Evolutionary conservation across 345 rosid species (phyloP).

Genomic region (Turnera subulata): DNA sequence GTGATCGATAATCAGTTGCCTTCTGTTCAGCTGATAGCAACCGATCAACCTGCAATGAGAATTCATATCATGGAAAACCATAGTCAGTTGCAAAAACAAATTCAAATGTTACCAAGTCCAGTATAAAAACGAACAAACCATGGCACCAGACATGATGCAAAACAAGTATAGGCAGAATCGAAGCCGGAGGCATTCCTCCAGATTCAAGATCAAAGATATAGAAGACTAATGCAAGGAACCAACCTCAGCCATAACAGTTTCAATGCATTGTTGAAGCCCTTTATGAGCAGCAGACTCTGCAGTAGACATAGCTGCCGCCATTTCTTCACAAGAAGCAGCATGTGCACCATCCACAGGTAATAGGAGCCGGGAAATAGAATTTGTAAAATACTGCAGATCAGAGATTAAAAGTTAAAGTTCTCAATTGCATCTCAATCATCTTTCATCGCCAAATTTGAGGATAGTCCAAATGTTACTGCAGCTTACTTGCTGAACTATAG

Average conservation of each 20-base stretch:
- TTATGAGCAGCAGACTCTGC: conserved; percentile 99
- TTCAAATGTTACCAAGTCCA: too few species aligned
- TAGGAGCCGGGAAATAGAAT: conserved; percentile 90
- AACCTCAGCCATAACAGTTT: conserved; percentile 99
- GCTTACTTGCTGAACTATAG: conserved; percentile 62
- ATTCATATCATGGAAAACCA: neutral
- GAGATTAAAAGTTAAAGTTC: conserved; percentile 6
- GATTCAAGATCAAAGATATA: neutral
- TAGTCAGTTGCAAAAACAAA: neutral
- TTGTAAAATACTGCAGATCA: conserved; percentile 72
- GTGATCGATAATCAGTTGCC: conserved; percentile 85
- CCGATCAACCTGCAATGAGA: conserved; percentile 65
- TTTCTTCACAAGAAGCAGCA: conserved; percentile 98
- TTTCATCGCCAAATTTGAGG: neutral
- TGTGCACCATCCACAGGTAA: conserved; percentile 98
- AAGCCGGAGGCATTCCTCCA: too few species aligned
- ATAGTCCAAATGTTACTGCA: neutral
- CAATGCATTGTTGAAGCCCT: conserved; percentile 99
- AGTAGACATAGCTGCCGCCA: conserved; percentile 94
- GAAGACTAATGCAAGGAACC: conserved; percentile 14
- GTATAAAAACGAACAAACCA: too few species aligned
- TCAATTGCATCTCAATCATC: neutral
- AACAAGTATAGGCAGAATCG: too few species aligned
- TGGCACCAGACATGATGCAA: too few species aligned
- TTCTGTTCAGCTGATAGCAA: conserved; percentile 91